These are phyloP conservation scores for Austroboletus niveus DNA, from an alignment of 1,284 basidiomycete species.

Conservation along the genomic window DNA sequence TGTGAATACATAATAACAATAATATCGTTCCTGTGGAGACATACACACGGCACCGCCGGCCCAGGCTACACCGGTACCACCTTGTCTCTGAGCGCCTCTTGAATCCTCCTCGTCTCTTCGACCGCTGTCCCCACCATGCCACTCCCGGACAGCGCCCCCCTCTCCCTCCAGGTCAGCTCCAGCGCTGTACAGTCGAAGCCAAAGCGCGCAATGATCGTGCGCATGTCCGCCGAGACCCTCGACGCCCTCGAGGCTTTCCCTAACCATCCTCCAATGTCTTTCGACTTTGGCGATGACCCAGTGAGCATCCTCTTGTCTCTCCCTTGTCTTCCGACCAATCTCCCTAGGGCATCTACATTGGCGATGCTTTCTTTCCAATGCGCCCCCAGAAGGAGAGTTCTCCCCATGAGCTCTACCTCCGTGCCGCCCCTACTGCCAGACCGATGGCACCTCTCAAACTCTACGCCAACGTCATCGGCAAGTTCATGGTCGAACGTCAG, in stretches of 20 bases:
- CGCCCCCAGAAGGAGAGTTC: constrained; percentile 48
- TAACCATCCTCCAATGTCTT: constrained; percentile 46
- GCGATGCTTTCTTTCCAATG: constrained; percentile 60
- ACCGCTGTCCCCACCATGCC: constrained; percentile 47
- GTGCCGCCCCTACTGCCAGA: constrained; percentile 52
- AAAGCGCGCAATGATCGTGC: constrained; percentile 70
- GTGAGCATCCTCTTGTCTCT: constrained; percentile 38
- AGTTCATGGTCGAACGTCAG: constrained; percentile 60
- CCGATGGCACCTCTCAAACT: constrained; percentile 64
- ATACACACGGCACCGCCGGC: too few species aligned
- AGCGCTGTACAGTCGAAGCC: constrained; percentile 53
- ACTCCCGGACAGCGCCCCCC: constrained; percentile 49
- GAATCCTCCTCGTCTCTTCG: background rate
- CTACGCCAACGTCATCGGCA: constrained; percentile 68
- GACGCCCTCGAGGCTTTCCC: constrained; percentile 57
- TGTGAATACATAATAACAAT: background rate
- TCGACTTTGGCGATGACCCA: constrained; percentile 58
- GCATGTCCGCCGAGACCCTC: constrained; percentile 65
- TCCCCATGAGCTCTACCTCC: constrained; percentile 69
- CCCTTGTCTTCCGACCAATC: background rate
- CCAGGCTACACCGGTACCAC: too few species aligned
- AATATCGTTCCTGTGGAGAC: background rate
- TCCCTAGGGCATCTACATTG: constrained; percentile 62
- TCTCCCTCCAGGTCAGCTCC: constrained; percentile 57
- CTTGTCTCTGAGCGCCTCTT: background rate